Evolutionary conservation across 1,139 yeast genomes (phyloP).

Genomic region (Scheffersomyces illinoinensis): DNA sequence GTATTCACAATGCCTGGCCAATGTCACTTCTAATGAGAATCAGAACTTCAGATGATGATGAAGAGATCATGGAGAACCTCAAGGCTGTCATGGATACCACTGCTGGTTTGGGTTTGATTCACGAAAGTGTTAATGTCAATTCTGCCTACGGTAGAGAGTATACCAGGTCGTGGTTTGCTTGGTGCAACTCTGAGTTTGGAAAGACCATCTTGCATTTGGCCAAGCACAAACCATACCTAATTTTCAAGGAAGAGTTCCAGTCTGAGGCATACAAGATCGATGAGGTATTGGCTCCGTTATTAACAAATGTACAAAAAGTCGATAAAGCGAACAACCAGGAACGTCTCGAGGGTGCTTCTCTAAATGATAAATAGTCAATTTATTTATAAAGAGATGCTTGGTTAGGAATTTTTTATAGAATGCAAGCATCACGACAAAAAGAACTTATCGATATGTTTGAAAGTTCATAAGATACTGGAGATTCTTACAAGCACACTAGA

Average conservation of each 20-base stretch:
- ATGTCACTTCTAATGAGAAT: conserved; percentile 77
- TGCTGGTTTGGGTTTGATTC: conserved; percentile 77
- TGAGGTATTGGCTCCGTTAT: conserved; percentile 13
- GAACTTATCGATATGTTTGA: background rate
- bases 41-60: conserved; percentile 71
- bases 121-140: conserved; percentile 76
- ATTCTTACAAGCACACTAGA: background rate
- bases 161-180: conserved; percentile 88
- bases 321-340: background rate
- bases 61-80: conserved; percentile 58
- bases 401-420: background rate
- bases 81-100: conserved; percentile 59
- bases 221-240: conserved; percentile 68
- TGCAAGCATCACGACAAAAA: background rate
- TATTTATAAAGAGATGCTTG: too few species aligned
- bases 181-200: conserved; percentile 93
- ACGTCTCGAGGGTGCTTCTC: background rate
- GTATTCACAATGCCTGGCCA: conserved; percentile 84
- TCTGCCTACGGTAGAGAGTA: conserved; percentile 44
- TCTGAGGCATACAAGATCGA: conserved; percentile 31
- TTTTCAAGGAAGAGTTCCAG: conserved; percentile 50
- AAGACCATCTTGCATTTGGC: conserved; percentile 79
- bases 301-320: background rate
- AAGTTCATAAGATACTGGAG: background rate
- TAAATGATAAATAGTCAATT: background rate